Base-by-base conservation (phyloP, 495 filamentous ascomycete species). In the Thozetella sp. region DNA sequence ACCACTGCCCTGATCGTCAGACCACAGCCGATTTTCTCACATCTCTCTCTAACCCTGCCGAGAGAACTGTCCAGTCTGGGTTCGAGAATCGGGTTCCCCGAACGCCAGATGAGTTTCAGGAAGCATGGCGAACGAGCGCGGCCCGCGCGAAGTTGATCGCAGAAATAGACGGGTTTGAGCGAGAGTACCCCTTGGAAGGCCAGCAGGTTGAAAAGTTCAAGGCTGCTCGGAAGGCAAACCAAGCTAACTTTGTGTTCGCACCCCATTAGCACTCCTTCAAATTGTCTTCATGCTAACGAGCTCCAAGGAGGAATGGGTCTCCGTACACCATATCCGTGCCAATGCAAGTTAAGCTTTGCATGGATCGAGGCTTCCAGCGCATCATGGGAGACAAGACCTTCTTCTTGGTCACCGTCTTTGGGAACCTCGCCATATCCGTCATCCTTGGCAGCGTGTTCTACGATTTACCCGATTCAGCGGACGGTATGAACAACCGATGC, bases 381-480 rank as follows among this genome's bases (percentile, higher is more conserved):
- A 74, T 97, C 2, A 79, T 71, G 20, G 89, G 86, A 10, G 92
- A 97, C 63, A 81, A 88, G 57, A 88, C 81, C 63, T 75, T 94
- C 63, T 89, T 88, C 3, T 56, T 96, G 24, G 83, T 85, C 3
- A 76, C 84, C 23, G 75, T 95, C 12, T 79, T 96, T 62, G 90
- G 87, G 25, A 94, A 96, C 65, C 78, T 81, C 55, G 67, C 83
- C 63, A 88, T 94, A 83, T 79, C 90, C 15, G 74, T 97, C 22
- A 88, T 97, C 69, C 84, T 96, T 63, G 83, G 88, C 19, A 89
- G 84, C 63, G 85, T 97, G 46, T 97, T 96, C 75, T 94, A 87
- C 74, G 88, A 96, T 61, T 68, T 94, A 10, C 67, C 79, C n/a
- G 66, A 75, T 2, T 78, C 78, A 17, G 91, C 93, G 0, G 66